phyloP scores from a whole-genome alignment of 2,329 filamentous ascomycete species.

The Neofusicoccum ribis region DNA sequence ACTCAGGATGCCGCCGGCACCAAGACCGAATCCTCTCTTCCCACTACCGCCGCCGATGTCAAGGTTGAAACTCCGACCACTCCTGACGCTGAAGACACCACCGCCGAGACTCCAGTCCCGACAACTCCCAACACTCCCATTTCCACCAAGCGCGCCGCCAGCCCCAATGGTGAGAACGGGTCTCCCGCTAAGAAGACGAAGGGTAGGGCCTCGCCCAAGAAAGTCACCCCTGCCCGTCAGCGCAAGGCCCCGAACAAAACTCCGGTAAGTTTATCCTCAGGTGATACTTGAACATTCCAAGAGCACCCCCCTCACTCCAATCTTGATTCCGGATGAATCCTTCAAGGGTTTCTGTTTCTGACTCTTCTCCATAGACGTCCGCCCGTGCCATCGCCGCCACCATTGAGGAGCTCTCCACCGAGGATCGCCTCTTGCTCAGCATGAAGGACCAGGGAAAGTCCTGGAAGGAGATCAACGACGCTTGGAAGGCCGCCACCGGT shows the following conservation, averaged over 20 bases:
- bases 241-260: slow-evolving; percentile 11
- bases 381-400: slow-evolving; percentile 17
- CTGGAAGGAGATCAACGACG: slow-evolving; percentile 22
- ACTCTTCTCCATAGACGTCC: background rate
- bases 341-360: no score
- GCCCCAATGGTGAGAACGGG: background rate
- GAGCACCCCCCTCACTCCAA: background rate
- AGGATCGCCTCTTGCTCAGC: slow-evolving; percentile 20
- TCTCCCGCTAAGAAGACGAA: slow-evolving; percentile 9
- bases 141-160: background rate
- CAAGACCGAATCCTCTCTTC: background rate
- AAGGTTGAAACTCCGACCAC: background rate
- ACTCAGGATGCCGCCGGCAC: background rate
- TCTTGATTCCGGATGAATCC: background rate
- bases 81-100: background rate
- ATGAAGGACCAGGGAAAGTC: slow-evolving; percentile 23
- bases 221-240: background rate
- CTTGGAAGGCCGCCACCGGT: slow-evolving; percentile 22
- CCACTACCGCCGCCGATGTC: background rate
- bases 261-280: background rate
- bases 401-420: slow-evolving; percentile 17
- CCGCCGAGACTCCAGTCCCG: background rate
- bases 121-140: background rate
- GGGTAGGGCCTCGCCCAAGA: background rate
- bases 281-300: no score